Base-by-base conservation (phyloP, 495 filamentous ascomycete genomes). In the Penicillium pancosmium region DNA sequence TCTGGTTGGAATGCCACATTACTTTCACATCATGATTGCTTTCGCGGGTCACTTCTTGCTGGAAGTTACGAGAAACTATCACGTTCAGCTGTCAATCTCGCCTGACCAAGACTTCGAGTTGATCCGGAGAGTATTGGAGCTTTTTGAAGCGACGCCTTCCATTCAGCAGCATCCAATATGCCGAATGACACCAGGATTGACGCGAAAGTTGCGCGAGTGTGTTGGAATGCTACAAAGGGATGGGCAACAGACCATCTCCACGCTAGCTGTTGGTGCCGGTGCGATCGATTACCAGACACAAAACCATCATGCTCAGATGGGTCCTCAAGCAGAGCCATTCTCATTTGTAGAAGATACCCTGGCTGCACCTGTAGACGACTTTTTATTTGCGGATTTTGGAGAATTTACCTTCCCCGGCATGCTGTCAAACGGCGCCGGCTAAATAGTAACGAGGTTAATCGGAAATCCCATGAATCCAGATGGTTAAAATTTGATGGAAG, bases 1-100 rank as follows among this genome's bases (percentile, higher is more conserved):
- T 16, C 68, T 79, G 1, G 67, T 77, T 16, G 78, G 76, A 13
- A 74, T 78, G 56, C 77, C 78, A 2, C 75, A 76, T 52, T 81
- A 81, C 52, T 73, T 78, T 54, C 73, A 79, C 55, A 73, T 73
- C 46, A 81, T 79, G 77, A 76, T 79, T 50, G 74, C 77, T 1
- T 79, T 78, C 51, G 78, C 78, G 2, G 71, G 70, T 19, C 73
- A 79, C 34, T 78, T 81, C 34, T 55, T 81, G 7, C 60, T 81
- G 11, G 78, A 81, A 60, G 70, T 78, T 38, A 62, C 60, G 12
- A 60, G 63, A 40, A 66, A 64, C 46, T 68, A 71, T 35, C 49
- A 65, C 38, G 50, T 49, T 6, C 68, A 66, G 40, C 59, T 71
- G 1, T 60, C 61, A 4, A 68, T 71, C 21, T 53, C 51, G 11